phyloP scores from a whole-genome alignment of 306 rosid genomes.

The Crataegus laevigata region DNA sequence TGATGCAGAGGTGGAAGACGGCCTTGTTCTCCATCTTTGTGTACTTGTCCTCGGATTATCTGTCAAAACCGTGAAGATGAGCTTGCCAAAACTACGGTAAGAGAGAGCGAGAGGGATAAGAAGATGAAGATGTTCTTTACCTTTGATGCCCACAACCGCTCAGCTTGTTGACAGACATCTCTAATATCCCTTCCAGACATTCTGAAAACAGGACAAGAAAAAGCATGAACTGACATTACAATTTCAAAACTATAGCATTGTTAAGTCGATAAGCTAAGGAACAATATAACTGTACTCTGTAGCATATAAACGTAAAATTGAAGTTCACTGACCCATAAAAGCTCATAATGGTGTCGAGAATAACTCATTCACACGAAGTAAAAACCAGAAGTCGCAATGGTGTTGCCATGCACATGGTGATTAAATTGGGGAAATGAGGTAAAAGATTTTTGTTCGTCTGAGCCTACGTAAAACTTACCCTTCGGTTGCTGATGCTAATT shows the following conservation, averaged over 20 bases:
- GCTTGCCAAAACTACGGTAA: background rate
- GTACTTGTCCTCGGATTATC: slow-evolving; percentile 51
- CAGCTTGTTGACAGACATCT: slow-evolving; percentile 91
- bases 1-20: slow-evolving; percentile 35
- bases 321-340: too few species aligned
- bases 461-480: slow-evolving; percentile 29
- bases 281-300: background rate
- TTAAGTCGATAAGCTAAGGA: background rate
- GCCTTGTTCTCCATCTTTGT: slow-evolving; percentile 29
- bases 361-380: too few species aligned
- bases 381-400: background rate
- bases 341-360: too few species aligned
- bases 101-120: background rate
- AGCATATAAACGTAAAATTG: too few species aligned
- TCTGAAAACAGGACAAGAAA: slow-evolving; percentile 25
- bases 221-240: background rate
- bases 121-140: slow-evolving; percentile 16
- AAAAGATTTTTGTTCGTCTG: background rate
- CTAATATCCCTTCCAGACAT: slow-evolving; percentile 94
- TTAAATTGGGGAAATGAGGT: background rate
- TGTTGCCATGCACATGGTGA: background rate
- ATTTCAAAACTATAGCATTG: background rate
- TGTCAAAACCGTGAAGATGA: slow-evolving; percentile 25
- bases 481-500: slow-evolving; percentile 41
- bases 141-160: slow-evolving; percentile 93